Evolutionary conservation across 2,329 filamentous ascomycete genomes (phyloP).

Genomic region (Ophiostoma pallidulum): DNA sequence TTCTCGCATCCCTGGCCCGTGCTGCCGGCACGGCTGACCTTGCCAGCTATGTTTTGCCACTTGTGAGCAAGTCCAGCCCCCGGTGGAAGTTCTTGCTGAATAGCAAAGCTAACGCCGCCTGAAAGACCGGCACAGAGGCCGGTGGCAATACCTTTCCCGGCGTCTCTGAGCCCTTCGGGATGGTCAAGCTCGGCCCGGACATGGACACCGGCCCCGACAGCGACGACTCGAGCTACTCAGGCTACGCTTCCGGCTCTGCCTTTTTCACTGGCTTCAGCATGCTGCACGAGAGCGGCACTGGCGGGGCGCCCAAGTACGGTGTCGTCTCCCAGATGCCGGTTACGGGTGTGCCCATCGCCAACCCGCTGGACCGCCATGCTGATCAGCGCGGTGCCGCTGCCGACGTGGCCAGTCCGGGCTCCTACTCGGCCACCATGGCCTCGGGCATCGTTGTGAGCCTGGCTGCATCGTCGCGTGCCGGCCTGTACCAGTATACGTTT

Average conservation of each 20-base stretch:
- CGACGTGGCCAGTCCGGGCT: constrained; percentile 42
- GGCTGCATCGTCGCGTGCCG: constrained; percentile 45
- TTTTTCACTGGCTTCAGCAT: constrained; percentile 48
- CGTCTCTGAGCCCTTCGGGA: constrained; percentile 37
- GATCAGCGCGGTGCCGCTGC: constrained; percentile 39
- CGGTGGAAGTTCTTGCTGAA: not conserved
- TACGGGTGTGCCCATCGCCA: constrained; percentile 25
- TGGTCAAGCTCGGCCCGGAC: constrained; percentile 42
- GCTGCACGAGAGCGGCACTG: constrained; percentile 59
- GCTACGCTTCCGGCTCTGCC: constrained; percentile 30
- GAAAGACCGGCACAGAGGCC: constrained; percentile 34
- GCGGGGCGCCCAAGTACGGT: constrained; percentile 61
- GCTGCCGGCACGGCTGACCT: constrained; percentile 18
- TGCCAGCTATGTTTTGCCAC: constrained; percentile 27
- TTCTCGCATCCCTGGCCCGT: constrained; percentile 1
- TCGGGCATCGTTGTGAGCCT: constrained; percentile 50
- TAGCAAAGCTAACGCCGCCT: constrained; percentile 6
- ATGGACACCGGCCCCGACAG: constrained; percentile 31
- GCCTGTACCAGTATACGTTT: constrained; percentile 53
- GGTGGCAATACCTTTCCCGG: constrained; percentile 43
- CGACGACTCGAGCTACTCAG: constrained; percentile 40
- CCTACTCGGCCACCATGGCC: constrained; percentile 47
- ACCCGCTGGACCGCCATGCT: constrained; percentile 41
- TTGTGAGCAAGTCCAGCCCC: constrained; percentile 8
- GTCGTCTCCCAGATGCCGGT: constrained; percentile 52